These are phyloP conservation scores for Penicillium sp. DNA, from an alignment of 2,329 filamentous ascomycete genomes.

Conservation along the genomic window DNA sequence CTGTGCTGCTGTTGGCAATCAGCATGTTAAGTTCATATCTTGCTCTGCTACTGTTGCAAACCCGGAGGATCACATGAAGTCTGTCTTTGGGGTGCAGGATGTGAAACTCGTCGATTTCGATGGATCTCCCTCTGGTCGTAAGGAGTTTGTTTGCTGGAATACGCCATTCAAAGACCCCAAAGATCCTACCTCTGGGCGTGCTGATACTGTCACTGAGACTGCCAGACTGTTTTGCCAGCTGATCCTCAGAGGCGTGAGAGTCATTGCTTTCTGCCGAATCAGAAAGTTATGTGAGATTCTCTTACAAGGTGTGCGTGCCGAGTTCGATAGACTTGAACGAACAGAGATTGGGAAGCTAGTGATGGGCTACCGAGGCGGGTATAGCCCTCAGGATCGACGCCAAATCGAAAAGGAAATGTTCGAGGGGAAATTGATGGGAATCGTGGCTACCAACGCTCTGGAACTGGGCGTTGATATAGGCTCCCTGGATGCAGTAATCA, in stretches of 20 bases:
- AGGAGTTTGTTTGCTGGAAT: constrained; percentile 98
- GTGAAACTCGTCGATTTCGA: constrained; percentile 84
- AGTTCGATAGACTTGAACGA: constrained; percentile 70
- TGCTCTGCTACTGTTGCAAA: constrained; percentile 97
- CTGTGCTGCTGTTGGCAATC: constrained; percentile 86
- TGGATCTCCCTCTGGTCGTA: constrained; percentile 85
- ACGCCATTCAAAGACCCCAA: constrained; percentile 88
- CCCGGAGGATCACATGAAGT: constrained; percentile 84
- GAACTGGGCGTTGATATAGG: constrained; percentile 96
- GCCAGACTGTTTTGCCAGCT: constrained; percentile 87
- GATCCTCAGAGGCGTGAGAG: constrained; percentile 79
- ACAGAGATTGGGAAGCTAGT: constrained; percentile 74
- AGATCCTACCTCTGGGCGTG: constrained; percentile 82
- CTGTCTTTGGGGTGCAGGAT: constrained; percentile 84
- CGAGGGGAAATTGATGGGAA: constrained; percentile 85
- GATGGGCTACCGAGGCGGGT: constrained; percentile 94
- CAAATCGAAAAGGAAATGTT: constrained; percentile 96
- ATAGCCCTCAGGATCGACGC: constrained; percentile 85
- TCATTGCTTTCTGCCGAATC: constrained; percentile 89
- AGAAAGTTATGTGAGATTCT: constrained; percentile 85
- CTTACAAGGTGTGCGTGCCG: constrained; percentile 72
- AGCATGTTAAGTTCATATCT: constrained; percentile 81
- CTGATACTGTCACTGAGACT: constrained; percentile 79
- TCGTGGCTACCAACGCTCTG: constrained; percentile 88
- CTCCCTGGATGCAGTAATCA: constrained; percentile 87